phyloP scores from a whole-genome alignment of 441 rosid species.

The Gossypium lobatum region DNA sequence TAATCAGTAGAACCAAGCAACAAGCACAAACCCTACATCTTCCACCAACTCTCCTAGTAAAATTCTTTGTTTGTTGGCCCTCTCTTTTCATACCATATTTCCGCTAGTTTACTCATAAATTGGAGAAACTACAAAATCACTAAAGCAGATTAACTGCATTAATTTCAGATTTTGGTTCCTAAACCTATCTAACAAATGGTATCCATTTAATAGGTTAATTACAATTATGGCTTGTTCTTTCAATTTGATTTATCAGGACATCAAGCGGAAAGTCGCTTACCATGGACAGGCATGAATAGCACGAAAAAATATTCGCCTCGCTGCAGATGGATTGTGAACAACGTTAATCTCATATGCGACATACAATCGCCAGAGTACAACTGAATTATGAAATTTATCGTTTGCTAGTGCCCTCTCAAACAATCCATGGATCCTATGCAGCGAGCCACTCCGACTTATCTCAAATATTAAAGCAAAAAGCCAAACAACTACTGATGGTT shows the following conservation, averaged over 20 bases:
- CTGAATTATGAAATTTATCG: constrained; percentile 50
- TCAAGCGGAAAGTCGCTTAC: constrained; percentile 33
- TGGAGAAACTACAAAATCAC: background rate
- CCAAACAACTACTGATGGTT: constrained; percentile 67
- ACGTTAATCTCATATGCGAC: constrained; percentile 72
- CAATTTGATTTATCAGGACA: background rate
- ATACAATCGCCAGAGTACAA: constrained; percentile 81
- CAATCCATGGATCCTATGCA: constrained; percentile 70
- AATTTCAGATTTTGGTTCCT: background rate
- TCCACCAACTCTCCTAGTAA: background rate
- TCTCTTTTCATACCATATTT: background rate
- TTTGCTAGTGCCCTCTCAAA: constrained; percentile 84
- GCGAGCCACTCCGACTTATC: constrained; percentile 60
- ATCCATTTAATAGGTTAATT: background rate
- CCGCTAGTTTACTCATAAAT: background rate
- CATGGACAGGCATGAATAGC: constrained; percentile 95
- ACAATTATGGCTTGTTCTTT: background rate
- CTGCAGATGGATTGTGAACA: constrained; percentile 52
- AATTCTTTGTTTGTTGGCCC: background rate
- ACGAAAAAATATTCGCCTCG: constrained; percentile 74
- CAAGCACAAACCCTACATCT: constrained; percentile 3
- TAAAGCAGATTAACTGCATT: background rate
- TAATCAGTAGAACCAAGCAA: background rate
- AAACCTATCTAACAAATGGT: background rate
- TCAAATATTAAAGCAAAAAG: constrained; percentile 82